These are phyloP conservation scores for Penicillium sp. DNA, from an alignment of 2,329 filamentous ascomycete genomes.

Conservation along the genomic window DNA sequence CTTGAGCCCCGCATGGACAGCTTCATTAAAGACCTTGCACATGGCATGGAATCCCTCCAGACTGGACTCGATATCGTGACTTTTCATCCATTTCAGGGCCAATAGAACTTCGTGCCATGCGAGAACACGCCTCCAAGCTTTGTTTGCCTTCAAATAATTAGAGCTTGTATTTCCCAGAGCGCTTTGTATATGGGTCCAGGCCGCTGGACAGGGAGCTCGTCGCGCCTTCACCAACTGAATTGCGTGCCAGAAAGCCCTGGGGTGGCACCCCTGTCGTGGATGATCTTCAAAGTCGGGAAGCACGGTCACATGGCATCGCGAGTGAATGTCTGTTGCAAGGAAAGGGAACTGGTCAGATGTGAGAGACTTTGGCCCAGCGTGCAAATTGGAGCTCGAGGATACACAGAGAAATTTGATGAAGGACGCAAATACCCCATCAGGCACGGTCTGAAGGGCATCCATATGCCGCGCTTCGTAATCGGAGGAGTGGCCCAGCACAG, in stretches of 20 bases:
- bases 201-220: slow-evolving; percentile 34
- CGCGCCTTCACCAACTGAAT: slow-evolving; percentile 39
- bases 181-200: slow-evolving; percentile 45
- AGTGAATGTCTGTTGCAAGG: slow-evolving; percentile 16
- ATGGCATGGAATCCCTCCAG: slow-evolving; percentile 41
- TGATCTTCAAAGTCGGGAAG: slow-evolving; percentile 25
- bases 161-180: slow-evolving; percentile 31
- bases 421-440: slow-evolving; percentile 47
- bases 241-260: slow-evolving; percentile 42
- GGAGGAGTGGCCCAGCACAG: slow-evolving; percentile 23
- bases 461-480: slow-evolving; percentile 20
- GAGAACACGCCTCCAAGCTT: slow-evolving; percentile 37
- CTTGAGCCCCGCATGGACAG: slow-evolving; percentile 38
- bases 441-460: slow-evolving; percentile 34
- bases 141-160: slow-evolving; percentile 24
- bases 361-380: slow-evolving; percentile 20
- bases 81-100: slow-evolving; percentile 41
- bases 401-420: slow-evolving; percentile 50
- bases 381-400: slow-evolving; percentile 27
- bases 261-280: slow-evolving; percentile 25
- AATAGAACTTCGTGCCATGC: slow-evolving; percentile 44
- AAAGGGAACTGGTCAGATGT: slow-evolving; percentile 37
- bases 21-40: slow-evolving; percentile 41
- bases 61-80: slow-evolving; percentile 36
- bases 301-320: slow-evolving; percentile 19